Evolutionary conservation across 2,329 filamentous ascomycete genomes (phyloP), one percentile per base, ranked within the genome.

Genomic region (Coniochaeta sp.): DNA sequence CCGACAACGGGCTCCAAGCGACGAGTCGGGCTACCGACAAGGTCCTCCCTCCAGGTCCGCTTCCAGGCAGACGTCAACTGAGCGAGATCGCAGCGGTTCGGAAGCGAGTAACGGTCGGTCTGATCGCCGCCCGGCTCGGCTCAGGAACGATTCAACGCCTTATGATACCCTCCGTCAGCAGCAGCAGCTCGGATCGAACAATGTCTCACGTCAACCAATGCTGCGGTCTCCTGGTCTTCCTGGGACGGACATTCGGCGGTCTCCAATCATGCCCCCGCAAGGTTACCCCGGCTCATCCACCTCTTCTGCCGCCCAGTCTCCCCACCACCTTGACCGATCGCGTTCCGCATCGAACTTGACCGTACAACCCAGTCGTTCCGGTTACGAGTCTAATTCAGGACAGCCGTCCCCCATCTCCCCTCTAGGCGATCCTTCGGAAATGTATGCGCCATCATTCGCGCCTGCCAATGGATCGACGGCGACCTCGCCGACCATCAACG

Each of bases 71-170:
- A 64, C 68, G 1, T 72, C 71, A 3, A 74, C 72, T 0, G 81
- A 83, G 50, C 75, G 81, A 11, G 77, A 84, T 50, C 74, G 82
- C 47, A 85, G 82, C 63, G 81, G 81, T 34, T 85, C 82, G 0
- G 81, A 85, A 24, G 74, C 81, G 3, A 83, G 81, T 68, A 77
- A 71, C n/a, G 74, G 74, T 31, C 67, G 72, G 55, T 72, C 74
- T 24, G 71, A 71, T 33, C 75, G 72, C 61, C 74, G 76, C n/a
- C 75, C 74, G 9, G 68, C 71, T 3, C 72, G 75, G 28, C 67
- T 75, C 11, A 73, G 74, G 47, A 78, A 78, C 17, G 73, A 71
- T 44, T 73, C 72, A 0, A 63, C 68, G 1, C 67, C 72, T 4
- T 70, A 73, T 16, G 76, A 78, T 2, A 74, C 7, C 3, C n/a